These are phyloP conservation scores for Entomortierella beljakovae DNA, from an alignment of 192 early-diverging fungal genomes.

Conservation along the genomic window DNA sequence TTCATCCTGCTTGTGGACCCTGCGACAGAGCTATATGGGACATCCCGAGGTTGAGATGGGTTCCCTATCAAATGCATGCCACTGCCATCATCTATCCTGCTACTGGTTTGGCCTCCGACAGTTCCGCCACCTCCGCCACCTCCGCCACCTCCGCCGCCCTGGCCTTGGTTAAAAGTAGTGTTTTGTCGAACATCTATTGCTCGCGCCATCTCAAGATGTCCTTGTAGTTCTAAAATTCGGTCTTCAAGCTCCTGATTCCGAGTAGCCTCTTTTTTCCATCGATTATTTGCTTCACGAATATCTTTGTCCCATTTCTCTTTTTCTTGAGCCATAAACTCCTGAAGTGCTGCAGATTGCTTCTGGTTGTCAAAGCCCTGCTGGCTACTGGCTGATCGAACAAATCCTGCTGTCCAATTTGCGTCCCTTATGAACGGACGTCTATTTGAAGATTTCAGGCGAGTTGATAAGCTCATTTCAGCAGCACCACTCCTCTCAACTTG, in stretches of 20 bases:
- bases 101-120: background rate
- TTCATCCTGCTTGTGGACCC: background rate
- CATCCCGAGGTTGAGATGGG: slow-evolving; percentile 18
- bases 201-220: slow-evolving; percentile 34
- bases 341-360: slow-evolving; percentile 25
- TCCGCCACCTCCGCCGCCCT: background rate
- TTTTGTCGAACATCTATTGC: slow-evolving; percentile 28
- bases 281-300: slow-evolving; percentile 36
- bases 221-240: slow-evolving; percentile 42
- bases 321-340: slow-evolving; percentile 37
- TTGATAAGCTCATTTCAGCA: background rate
- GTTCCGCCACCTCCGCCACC: background rate
- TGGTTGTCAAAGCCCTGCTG: slow-evolving; percentile 35
- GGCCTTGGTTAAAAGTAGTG: background rate
- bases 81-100: slow-evolving; percentile 8
- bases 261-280: slow-evolving; percentile 30
- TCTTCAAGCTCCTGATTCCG: slow-evolving; percentile 48
- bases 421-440: no score
- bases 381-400: slow-evolving; percentile 27
- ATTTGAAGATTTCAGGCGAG: no score
- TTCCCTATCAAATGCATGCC: background rate
- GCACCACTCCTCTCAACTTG: no score
- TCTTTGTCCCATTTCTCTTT: slow-evolving; percentile 53
- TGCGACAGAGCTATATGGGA: slow-evolving; percentile 1
- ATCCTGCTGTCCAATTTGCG: slow-evolving; percentile 27